These are phyloP conservation scores for Mollisia scopiformis DNA, from an alignment of 2,329 filamentous ascomycete species.

Conservation along the genomic window DNA sequence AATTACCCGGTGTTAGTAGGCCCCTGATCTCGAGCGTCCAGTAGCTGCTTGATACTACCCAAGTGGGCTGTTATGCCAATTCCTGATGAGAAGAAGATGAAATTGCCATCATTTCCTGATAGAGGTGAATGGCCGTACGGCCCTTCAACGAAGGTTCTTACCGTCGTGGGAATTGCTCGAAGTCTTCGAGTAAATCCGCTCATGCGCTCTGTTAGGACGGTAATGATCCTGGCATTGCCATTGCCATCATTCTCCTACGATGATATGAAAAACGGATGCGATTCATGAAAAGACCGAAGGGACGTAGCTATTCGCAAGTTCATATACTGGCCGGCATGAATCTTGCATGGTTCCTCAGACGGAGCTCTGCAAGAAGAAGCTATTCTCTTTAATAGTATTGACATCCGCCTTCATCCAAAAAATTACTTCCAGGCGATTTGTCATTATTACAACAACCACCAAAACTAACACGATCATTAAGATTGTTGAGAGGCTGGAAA, in stretches of 20 bases:
- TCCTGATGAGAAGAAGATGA: constrained; percentile 63
- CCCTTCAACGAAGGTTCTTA: constrained; percentile 10
- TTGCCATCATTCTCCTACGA: constrained; percentile 11
- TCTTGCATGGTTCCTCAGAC: constrained; percentile 9
- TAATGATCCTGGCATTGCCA: constrained; percentile 13
- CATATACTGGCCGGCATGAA: constrained; percentile 15
- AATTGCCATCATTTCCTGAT: not conserved
- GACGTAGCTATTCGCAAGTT: constrained; percentile 17
- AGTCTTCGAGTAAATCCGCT: constrained; percentile 15
- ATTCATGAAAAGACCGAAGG: constrained; percentile 12
- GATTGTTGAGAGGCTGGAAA: constrained; percentile 15
- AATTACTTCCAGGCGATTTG: constrained; percentile 6
- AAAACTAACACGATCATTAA: constrained; percentile 15
- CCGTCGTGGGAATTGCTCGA: constrained; percentile 11
- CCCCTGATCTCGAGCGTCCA: constrained; percentile 12
- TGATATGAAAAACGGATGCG: constrained; percentile 17
- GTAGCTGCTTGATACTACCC: constrained; percentile 17
- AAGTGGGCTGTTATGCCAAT: constrained; percentile 19
- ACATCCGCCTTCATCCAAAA: constrained; percentile 15
- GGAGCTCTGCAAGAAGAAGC: constrained; percentile 16
- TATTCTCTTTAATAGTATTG: constrained; percentile 16
- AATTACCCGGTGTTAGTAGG: constrained; percentile 11
- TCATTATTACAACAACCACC: constrained; percentile 7
- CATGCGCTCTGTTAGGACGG: constrained; percentile 7
- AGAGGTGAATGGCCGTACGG: constrained; percentile 7